Conservation (phyloP, 2,329 filamentous ascomycete genomes). For the Epichloe sp. region DNA sequence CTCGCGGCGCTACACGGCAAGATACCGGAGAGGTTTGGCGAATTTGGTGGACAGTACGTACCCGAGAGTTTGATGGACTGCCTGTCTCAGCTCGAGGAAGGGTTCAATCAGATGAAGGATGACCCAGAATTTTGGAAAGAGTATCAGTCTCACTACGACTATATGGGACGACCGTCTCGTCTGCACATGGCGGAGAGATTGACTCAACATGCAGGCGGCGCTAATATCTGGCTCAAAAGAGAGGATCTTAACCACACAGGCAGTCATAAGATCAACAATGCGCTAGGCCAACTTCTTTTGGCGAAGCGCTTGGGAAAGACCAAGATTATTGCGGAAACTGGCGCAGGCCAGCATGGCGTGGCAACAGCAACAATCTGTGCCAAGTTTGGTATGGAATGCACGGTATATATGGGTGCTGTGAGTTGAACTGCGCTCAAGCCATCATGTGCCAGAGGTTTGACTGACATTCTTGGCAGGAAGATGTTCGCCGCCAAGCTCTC, state of each 20-base stretch:
- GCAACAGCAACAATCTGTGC: conserved; percentile 95
- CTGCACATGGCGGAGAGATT: conserved; percentile 80
- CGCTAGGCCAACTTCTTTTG: conserved; percentile 80
- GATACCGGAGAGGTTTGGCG: conserved; percentile 78
- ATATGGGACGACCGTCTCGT: conserved; percentile 90
- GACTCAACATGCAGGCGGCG: conserved; percentile 79
- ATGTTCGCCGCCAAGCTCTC: conserved; percentile 86
- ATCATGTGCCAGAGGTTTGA: background rate
- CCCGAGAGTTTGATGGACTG: conserved; percentile 98
- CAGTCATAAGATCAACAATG: conserved; percentile 99
- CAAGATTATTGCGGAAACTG: conserved; percentile 94
- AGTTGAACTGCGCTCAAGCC: conserved; percentile 12
- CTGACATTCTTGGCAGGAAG: conserved; percentile 43
- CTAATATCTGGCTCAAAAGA: conserved; percentile 94
- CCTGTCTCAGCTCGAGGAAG: conserved; percentile 74
- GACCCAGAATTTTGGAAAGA: conserved; percentile 95
- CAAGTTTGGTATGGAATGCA: conserved; percentile 97
- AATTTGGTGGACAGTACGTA: conserved; percentile 95
- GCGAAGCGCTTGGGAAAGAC: conserved; percentile 83
- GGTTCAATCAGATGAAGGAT: conserved; percentile 76
- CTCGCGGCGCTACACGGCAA: conserved; percentile 69
- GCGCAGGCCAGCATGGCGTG: conserved; percentile 94
- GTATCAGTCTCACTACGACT: conserved; percentile 88
- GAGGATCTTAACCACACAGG: conserved; percentile 97
- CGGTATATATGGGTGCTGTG: conserved; percentile 88